These are phyloP conservation scores for Blastocystis sp. DNA, from an alignment of 352 stramenopile genomes.

Conservation along the genomic window DNA sequence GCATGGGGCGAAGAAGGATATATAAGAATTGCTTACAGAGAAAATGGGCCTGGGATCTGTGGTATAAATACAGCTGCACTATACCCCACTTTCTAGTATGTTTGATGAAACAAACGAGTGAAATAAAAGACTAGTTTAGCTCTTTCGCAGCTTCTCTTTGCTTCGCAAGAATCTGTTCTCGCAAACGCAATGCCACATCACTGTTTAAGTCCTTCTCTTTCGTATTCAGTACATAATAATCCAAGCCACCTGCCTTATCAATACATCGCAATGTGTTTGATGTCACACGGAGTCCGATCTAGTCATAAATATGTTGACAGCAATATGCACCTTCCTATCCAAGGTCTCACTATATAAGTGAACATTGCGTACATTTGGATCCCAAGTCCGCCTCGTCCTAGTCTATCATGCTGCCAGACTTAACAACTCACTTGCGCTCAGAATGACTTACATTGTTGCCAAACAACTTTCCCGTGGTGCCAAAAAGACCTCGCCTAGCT, in stretches of 20 bases:
- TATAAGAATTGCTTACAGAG: constrained; percentile 78
- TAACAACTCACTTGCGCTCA: constrained; percentile 56
- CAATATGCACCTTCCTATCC: constrained; percentile 41
- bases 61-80: not conserved
- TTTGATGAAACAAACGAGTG: not conserved
- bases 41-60: constrained; percentile 64
- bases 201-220: constrained; percentile 62
- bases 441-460: constrained; percentile 65
- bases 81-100: not conserved
- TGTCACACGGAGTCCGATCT: constrained; percentile 62
- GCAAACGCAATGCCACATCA: constrained; percentile 31
- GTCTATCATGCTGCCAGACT: not conserved
- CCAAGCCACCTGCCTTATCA: constrained; percentile 64
- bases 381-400: constrained; percentile 62
- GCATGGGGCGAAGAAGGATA: constrained; percentile 81
- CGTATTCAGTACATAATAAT: constrained; percentile 65
- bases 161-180: constrained; percentile 28
- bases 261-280: constrained; percentile 64
- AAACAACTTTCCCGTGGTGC: constrained; percentile 62
- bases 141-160: constrained; percentile 8
- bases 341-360: constrained; percentile 64
- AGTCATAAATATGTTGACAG: not conserved
- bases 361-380: constrained; percentile 63
- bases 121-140: constrained; percentile 37
- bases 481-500: constrained; percentile 61